Base-by-base conservation (phyloP, 306 rosid species). In the Gastrolobium bilobum region DNA sequence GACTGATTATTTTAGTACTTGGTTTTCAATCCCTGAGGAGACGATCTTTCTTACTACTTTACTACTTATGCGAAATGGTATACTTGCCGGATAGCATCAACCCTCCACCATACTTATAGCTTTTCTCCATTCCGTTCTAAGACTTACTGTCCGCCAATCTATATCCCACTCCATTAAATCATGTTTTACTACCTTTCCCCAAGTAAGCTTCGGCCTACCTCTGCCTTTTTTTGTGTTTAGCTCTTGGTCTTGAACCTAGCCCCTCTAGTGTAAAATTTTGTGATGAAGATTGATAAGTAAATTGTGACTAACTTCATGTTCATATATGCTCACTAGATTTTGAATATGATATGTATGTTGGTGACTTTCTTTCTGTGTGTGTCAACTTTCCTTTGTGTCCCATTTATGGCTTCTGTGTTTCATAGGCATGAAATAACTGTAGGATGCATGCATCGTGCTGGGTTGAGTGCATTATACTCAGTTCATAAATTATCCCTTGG, bases 381-480 rank as follows among this genome's bases (percentile, higher is more conserved):
- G 51, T 75, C 46, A 64, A 31, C 53, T 26, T 64, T 76, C 73
- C 10, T 74, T 44, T 20, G 7, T 65, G 38, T 57, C 35, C 68
- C 76, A 33, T 44, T 37, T 39, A 29, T 54, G 67, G 13, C 46
- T 48, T 79, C 50, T 80, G 53, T 71, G 56, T 5, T 7, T 42
- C 39, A 51, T 51, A 40, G 67, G 73, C 34, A 37, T 29, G 38
- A 56, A 70, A n/a, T 47, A 37, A 10, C 29, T 29, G 7, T 20
- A 40, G 59, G 5, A 44, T 46, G 35, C 57, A 11, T 62, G 52
- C 62, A 47, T 60, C 35, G 33, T 75, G 43, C 31, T 44, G 58
- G 37, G 60, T 74, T 60, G 68, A 35, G 34, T 11, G 35, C 52
- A 10, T 68, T 44, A 56, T 44, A 48, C 15, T 70, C 48, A 50